A percentile compares a stretch with the other conserved stretches of the same genome.
Evolutionary conservation across 225 moss, liverwort and hornwort genomes (phyloP).

Genomic region (Bryum argenteum): DNA sequence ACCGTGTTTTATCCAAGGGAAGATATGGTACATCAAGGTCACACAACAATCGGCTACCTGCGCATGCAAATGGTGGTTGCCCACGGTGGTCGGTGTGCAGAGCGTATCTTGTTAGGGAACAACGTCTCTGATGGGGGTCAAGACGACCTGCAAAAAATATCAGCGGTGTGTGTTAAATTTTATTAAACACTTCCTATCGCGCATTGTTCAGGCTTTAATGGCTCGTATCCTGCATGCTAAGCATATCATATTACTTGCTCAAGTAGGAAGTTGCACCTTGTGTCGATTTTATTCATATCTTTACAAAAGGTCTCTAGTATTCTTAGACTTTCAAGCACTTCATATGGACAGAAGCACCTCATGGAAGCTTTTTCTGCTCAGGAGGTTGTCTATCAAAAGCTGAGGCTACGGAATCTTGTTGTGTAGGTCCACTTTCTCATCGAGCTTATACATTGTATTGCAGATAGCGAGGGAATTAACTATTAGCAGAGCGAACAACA

Average conservation of each 20-base stretch:
- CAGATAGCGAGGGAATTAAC: conserved; percentile 96
- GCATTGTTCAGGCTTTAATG: background rate
- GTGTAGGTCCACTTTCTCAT: conserved; percentile 11
- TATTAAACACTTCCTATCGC: background rate
- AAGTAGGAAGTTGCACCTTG: background rate
- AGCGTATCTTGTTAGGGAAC: conserved; percentile 73
- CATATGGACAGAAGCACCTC: too few relatives aligned
- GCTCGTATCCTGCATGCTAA: background rate
- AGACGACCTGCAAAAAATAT: conserved; percentile 87
- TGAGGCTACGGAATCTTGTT: conserved; percentile 5
- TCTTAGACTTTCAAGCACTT: too few relatives aligned
- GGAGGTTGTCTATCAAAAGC: conserved; percentile 7
- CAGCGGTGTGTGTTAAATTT: conserved; percentile 50
- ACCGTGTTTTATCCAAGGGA: conserved; percentile 94
- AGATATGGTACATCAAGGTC: conserved; percentile 86
- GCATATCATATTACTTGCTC: background rate
- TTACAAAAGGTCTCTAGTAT: too few relatives aligned
- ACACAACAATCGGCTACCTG: conserved; percentile 94
- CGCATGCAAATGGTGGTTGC: conserved; percentile 99
- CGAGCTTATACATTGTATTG: conserved; percentile 21
- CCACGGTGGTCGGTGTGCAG: conserved; percentile 96
- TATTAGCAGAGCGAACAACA: conserved; percentile 74
- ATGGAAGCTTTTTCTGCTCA: background rate
- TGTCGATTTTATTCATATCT: background rate
- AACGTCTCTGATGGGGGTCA: conserved; percentile 88